A percentile compares a stretch with the other conserved stretches of the same genome.
Evolutionary conservation across 257 asterid species (phyloP).

Genomic region (Nicotiana tabacum): DNA sequence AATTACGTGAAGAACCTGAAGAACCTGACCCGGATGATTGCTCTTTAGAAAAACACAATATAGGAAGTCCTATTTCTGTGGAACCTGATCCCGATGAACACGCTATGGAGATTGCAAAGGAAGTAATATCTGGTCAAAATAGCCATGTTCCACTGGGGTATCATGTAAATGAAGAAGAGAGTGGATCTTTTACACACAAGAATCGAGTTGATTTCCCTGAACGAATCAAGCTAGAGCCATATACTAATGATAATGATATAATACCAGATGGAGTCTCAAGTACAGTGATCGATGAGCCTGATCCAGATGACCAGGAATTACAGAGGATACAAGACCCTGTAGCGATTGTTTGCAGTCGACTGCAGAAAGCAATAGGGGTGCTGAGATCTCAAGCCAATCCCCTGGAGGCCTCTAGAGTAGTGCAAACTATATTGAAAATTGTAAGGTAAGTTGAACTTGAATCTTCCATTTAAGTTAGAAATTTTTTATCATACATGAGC

Average conservation of each 20-base stretch:
- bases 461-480: not conserved
- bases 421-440: conserved; percentile 59
- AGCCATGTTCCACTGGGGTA: not conserved
- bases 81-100: conserved; percentile 32
- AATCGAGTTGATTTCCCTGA: conserved; percentile 22
- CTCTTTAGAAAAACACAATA: conserved; percentile 18
- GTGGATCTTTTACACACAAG: conserved; percentile 14
- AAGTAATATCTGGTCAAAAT: conserved; percentile 11
- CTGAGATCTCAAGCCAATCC: conserved; percentile 58
- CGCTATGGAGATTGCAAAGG: not conserved
- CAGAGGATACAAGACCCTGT: conserved; percentile 82
- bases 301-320: conserved; percentile 60
- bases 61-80: not conserved
- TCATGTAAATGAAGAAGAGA: conserved; percentile 4
- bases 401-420: conserved; percentile 32
- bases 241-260: conserved; percentile 21
- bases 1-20: conserved; percentile 28
- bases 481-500: not conserved
- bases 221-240: conserved; percentile 27
- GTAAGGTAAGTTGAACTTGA: conserved; percentile 32
- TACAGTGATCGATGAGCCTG: conserved; percentile 33
- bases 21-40: conserved; percentile 23
- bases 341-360: conserved; percentile 46
- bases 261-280: conserved; percentile 5
- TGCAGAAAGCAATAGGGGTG: conserved; percentile 57